phyloP scores from a whole-genome alignment of 1,139 yeast species.

The Pichia inconspicua region DNA sequence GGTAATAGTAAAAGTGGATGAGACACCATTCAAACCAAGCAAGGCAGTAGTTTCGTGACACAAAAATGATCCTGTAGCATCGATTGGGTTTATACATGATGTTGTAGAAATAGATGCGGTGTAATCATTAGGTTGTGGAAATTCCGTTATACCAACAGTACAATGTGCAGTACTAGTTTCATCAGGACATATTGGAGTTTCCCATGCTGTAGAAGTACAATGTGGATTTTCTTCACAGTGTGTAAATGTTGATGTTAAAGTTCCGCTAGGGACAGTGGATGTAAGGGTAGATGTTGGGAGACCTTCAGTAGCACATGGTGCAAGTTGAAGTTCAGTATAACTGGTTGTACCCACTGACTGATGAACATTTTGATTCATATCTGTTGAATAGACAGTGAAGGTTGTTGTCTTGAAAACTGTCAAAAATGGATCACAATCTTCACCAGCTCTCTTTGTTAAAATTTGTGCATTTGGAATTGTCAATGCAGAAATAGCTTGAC shows the following conservation, averaged over 20 bases:
- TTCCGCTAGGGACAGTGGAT: conserved; percentile 5
- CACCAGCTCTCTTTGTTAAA: background rate
- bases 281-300: conserved; percentile 3
- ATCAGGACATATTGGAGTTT: conserved; percentile 12
- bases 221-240: conserved; percentile 15
- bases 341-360: conserved; percentile 1
- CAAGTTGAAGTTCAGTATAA: background rate
- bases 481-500: background rate
- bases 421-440: conserved; percentile 3
- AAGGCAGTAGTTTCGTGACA: conserved; percentile 13
- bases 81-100: conserved; percentile 13
- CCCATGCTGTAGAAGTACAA: conserved; percentile 12
- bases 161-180: conserved; percentile 10
- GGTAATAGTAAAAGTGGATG: conserved; percentile 12
- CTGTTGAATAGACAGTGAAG: conserved; percentile 2
- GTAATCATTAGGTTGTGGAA: conserved; percentile 5
- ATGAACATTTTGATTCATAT: background rate
- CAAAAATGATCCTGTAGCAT: conserved; percentile 15
- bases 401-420: conserved; percentile 1
- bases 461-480: background rate
- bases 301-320: conserved; percentile 1
- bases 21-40: conserved; percentile 7
- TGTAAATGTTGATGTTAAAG: conserved; percentile 11
- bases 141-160: conserved; percentile 8
- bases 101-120: conserved; percentile 13